These are phyloP conservation scores for Neonectria hederae DNA, from an alignment of 2,329 filamentous ascomycete genomes.

Conservation along the genomic window DNA sequence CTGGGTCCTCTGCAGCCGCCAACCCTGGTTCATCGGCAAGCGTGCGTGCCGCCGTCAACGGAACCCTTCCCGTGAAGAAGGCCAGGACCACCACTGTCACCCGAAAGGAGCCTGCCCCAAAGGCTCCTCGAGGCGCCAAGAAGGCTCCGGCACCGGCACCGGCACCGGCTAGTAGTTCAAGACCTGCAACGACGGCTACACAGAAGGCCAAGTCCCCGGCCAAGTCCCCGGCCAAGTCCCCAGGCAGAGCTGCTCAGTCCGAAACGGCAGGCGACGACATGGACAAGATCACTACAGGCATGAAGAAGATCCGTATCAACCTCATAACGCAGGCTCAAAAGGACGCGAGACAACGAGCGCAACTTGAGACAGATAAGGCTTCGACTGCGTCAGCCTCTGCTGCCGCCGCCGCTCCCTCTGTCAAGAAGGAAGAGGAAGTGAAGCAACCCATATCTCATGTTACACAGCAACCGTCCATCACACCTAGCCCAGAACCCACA, in stretches of 20 bases:
- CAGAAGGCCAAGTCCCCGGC: constrained; percentile 28
- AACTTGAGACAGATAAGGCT: constrained; percentile 36
- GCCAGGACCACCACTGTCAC: constrained; percentile 59
- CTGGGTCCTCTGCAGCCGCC: constrained; percentile 36
- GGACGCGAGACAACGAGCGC: constrained; percentile 59
- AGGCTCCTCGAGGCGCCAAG: constrained; percentile 48
- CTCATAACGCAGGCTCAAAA: constrained; percentile 67
- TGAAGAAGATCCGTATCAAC: constrained; percentile 72
- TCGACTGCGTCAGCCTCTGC: constrained; percentile 15
- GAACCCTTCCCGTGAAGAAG: constrained; percentile 66
- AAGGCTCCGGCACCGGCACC: too few species aligned
- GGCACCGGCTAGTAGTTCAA: constrained; percentile 29
- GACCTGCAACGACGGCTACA: constrained; percentile 19
- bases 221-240: constrained; percentile 24
- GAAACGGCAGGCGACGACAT: constrained; percentile 51
- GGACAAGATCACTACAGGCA: constrained; percentile 64
- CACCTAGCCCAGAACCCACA: not conserved
- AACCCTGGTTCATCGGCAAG: constrained; percentile 55
- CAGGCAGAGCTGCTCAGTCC: constrained; percentile 27
- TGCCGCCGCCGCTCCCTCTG: constrained; percentile 5
- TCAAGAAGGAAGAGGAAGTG: constrained; percentile 1
- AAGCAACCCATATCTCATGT: constrained; percentile 1
- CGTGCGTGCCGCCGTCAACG: constrained; percentile 50
- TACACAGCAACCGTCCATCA: constrained; percentile 9
- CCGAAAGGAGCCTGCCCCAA: constrained; percentile 53